A percentile compares a stretch with the other conserved stretches of the same genome.
Conservation (phyloP, 495 filamentous ascomycete genomes). For the Halenospora varia region DNA sequence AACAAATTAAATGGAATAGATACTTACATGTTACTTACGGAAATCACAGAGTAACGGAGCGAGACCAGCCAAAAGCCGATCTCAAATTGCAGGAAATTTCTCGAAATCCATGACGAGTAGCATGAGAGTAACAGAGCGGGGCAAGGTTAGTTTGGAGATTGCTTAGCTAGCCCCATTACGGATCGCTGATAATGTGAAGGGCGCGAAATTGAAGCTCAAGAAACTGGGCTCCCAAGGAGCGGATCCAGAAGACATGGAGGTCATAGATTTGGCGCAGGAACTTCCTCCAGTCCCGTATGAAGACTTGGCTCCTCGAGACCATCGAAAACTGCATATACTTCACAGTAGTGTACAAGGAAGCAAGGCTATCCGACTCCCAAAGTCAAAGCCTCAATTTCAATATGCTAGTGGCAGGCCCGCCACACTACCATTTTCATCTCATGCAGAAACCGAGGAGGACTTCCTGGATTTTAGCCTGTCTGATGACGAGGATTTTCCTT, state of each 20-base stretch:
- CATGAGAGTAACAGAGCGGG: no score
- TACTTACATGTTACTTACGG: no score
- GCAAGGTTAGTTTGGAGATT: no score
- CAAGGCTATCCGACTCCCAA: conserved; percentile 20
- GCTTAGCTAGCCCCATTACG: no score
- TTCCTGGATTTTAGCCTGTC: conserved; percentile 35
- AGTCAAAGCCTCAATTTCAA: conserved; percentile 31
- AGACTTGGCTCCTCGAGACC: conserved; percentile 25
- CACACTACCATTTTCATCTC: conserved; percentile 8
- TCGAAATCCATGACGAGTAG: no score
- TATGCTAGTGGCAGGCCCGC: conserved; percentile 23
- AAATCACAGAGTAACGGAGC: no score
- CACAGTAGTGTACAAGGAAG: conserved; percentile 22
- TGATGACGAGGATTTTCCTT: conserved; percentile 38
- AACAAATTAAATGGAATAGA: no score
- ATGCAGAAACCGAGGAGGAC: not conserved
- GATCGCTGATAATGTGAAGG: not conserved
- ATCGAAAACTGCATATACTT: conserved; percentile 30
- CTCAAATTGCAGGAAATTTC: no score
- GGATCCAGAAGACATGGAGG: conserved; percentile 29
- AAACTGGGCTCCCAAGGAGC: not conserved
- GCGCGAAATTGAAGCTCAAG: conserved; percentile 2
- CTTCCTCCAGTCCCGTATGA: conserved; percentile 20
- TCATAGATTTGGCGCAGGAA: conserved; percentile 30
- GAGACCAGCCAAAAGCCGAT: no score